These are phyloP conservation scores for Paxillus involutus DNA, from an alignment of 768 basidiomycete species.

Conservation along the genomic window DNA sequence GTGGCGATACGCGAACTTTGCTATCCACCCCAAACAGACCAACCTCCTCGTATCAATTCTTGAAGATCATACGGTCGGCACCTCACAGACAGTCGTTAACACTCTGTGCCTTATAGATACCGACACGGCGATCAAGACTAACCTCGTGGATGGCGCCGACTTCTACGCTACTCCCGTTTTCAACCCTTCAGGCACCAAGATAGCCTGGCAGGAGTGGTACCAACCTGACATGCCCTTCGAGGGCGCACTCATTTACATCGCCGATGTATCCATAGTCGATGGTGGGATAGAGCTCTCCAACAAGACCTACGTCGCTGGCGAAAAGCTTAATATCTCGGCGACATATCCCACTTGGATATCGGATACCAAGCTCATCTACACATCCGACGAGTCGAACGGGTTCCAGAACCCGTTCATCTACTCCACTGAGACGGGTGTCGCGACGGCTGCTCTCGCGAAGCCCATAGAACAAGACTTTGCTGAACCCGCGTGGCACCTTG, in stretches of 20 bases:
- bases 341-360: slow-evolving; percentile 39
- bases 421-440: slow-evolving; percentile 26
- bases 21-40: slow-evolving; percentile 49
- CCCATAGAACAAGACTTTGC: slow-evolving; percentile 24
- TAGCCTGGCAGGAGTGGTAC: slow-evolving; percentile 65
- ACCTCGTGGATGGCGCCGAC: slow-evolving; percentile 53
- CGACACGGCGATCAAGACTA: slow-evolving; percentile 33
- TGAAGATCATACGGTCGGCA: slow-evolving; percentile 60
- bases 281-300: slow-evolving; percentile 31
- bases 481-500: slow-evolving; percentile 16
- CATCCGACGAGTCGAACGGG: slow-evolving; percentile 53
- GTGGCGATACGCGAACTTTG: slow-evolving; percentile 51
- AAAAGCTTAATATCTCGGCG: slow-evolving; percentile 34
- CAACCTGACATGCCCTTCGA: slow-evolving; percentile 73
- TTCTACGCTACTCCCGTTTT: slow-evolving; percentile 64
- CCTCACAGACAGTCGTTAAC: slow-evolving; percentile 43
- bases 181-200: slow-evolving; percentile 50
- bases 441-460: slow-evolving; percentile 24
- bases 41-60: slow-evolving; percentile 55
- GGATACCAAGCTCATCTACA: slow-evolving; percentile 55
- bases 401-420: slow-evolving; percentile 50
- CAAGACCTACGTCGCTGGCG: slow-evolving; percentile 46
- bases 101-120: slow-evolving; percentile 57
- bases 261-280: slow-evolving; percentile 29
- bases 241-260: slow-evolving; percentile 52